Conservation (phyloP, 257 asterid species). For the Linaria vulgaris region DNA sequence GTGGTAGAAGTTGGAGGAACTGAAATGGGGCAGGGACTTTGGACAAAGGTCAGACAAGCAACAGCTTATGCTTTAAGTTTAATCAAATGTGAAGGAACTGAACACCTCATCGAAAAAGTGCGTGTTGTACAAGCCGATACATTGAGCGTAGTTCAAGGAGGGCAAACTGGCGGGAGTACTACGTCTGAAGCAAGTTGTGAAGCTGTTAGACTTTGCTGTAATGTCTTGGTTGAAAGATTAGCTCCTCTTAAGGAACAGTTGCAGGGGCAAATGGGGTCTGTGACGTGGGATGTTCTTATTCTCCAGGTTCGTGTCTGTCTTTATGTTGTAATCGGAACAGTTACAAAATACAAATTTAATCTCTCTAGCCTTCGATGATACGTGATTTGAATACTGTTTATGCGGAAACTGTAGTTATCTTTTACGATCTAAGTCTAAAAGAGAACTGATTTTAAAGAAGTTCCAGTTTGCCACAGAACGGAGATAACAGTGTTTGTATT, state of each 20-base stretch:
- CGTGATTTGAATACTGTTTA: too few relatives aligned
- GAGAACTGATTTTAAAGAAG: too few relatives aligned
- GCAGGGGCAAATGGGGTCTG: conserved; percentile 44
- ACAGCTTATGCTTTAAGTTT: conserved; percentile 56
- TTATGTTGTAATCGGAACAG: background rate
- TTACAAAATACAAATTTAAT: background rate
- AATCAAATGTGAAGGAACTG: conserved; percentile 47
- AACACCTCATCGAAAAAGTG: conserved; percentile 50
- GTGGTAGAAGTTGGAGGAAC: conserved; percentile 78
- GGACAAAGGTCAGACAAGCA: conserved; percentile 72
- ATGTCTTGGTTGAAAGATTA: conserved; percentile 58
- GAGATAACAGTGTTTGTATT: too few relatives aligned
- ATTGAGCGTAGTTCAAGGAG: conserved; percentile 63
- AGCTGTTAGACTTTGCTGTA: conserved; percentile 64
- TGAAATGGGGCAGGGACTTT: conserved; percentile 75
- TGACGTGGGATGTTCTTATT: conserved; percentile 54
- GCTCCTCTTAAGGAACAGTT: conserved; percentile 42
- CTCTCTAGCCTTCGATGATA: background rate
- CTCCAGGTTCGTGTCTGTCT: conserved; percentile 43
- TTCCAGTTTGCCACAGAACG: too few relatives aligned
- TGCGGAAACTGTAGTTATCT: background rate
- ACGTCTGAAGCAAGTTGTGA: conserved; percentile 67
- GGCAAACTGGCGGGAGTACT: conserved; percentile 65
- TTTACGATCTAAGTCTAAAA: background rate
- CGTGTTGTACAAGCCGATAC: conserved; percentile 68